A percentile compares a stretch with the other conserved stretches of the same genome.
Evolutionary conservation across 768 basidiomycete species (phyloP).

Genomic region (Kwoniella sp.): DNA sequence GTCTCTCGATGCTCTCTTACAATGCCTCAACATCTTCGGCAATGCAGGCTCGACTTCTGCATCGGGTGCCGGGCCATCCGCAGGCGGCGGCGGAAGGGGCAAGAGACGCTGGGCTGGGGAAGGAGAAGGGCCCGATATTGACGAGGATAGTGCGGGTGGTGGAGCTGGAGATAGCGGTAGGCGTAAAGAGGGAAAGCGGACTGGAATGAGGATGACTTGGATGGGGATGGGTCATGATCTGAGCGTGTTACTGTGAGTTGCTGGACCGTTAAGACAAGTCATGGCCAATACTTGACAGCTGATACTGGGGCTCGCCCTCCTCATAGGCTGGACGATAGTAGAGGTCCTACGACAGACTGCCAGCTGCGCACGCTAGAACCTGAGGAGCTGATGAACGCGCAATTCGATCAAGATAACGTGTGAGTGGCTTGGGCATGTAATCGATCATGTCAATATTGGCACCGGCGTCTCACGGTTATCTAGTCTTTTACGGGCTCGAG

Average conservation of each 20-base stretch:
- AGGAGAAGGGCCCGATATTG: constrained; percentile 53
- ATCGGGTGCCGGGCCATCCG: background rate
- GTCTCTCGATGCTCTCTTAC: constrained; percentile 77
- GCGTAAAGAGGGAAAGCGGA: constrained; percentile 61
- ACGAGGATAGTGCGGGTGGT: constrained; percentile 44
- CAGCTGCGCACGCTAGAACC: constrained; percentile 69
- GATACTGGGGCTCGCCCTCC: background rate
- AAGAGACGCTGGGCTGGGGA: constrained; percentile 57
- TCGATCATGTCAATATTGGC: background rate
- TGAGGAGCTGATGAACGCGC: constrained; percentile 76
- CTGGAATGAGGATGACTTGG: constrained; percentile 85
- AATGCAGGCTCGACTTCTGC: constrained; percentile 62
- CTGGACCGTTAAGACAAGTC: background rate
- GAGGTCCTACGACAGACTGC: constrained; percentile 53
- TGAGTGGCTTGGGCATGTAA: constrained; percentile 54
- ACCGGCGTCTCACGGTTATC: background rate
- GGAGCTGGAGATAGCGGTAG: constrained; percentile 9
- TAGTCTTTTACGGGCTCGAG: too few species aligned
- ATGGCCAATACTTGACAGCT: background rate
- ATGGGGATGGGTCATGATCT: constrained; percentile 75
- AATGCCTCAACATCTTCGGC: constrained; percentile 92
- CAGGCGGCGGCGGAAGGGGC: constrained; percentile 52
- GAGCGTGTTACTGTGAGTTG: constrained; percentile 72
- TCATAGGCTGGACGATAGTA: constrained; percentile 43
- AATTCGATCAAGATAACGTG: constrained; percentile 72